These are phyloP conservation scores for Boletus pseudo-olivaceus DNA, from an alignment of 768 basidiomycete genomes.

Conservation along the genomic window DNA sequence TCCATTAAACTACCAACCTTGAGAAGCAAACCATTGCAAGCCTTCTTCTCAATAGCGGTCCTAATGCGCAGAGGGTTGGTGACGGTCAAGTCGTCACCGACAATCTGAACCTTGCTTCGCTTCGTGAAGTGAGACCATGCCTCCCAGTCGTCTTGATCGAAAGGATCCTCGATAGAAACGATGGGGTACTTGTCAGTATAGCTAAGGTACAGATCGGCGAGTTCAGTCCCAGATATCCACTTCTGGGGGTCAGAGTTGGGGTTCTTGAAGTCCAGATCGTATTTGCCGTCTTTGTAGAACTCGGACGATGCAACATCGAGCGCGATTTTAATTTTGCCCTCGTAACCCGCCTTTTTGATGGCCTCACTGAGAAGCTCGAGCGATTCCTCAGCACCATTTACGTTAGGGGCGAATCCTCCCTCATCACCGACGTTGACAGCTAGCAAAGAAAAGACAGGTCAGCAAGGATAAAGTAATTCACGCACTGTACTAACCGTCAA, in stretches of 20 bases:
- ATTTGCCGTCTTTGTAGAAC: slow-evolving; percentile 99
- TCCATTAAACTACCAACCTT: slow-evolving; percentile 49
- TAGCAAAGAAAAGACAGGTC: slow-evolving; percentile 30
- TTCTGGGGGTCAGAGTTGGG: slow-evolving; percentile 97
- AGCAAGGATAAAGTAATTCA: neutral
- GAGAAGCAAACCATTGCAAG: slow-evolving; percentile 96
- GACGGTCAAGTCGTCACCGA: slow-evolving; percentile 96
- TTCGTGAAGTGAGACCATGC: slow-evolving; percentile 93
- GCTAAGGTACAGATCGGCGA: slow-evolving; percentile 86
- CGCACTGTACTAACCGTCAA: slow-evolving; percentile 67
- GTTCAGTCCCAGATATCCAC: slow-evolving; percentile 90
- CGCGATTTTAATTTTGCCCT: slow-evolving; percentile 98
- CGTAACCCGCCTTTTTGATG: slow-evolving; percentile 97
- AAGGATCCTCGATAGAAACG: slow-evolving; percentile 94
- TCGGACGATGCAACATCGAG: slow-evolving; percentile 99
- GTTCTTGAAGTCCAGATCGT: slow-evolving; percentile 99
- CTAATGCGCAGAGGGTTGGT: slow-evolving; percentile 97
- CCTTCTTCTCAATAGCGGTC: slow-evolving; percentile 99
- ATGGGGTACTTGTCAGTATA: slow-evolving; percentile 95
- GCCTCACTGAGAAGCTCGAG: slow-evolving; percentile 94
- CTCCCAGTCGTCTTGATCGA: slow-evolving; percentile 99
- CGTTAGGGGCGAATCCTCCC: slow-evolving; percentile 99
- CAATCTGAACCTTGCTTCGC: slow-evolving; percentile 79
- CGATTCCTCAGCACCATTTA: slow-evolving; percentile 93
- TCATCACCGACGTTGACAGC: slow-evolving; percentile 99